These are phyloP conservation scores for Fagopyrum homotropicum DNA, from an alignment of 148 eudicot species.

Conservation along the genomic window DNA sequence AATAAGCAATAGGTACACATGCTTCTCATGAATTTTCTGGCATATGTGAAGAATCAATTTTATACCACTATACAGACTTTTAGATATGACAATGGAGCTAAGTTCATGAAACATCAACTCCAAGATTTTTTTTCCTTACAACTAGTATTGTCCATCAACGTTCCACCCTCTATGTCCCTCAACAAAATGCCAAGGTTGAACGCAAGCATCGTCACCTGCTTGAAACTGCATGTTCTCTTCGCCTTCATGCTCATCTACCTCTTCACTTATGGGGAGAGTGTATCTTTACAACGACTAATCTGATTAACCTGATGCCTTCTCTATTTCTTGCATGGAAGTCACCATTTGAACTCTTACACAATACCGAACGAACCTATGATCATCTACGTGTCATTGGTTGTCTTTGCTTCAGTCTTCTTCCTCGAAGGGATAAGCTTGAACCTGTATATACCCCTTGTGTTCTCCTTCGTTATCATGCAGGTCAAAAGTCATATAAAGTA, in stretches of 20 bases:
- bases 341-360: neutral
- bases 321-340: neutral
- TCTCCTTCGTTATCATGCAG: neutral
- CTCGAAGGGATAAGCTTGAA: neutral
- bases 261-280: too few relatives aligned
- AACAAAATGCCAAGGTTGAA: constrained; percentile 9
- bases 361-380: neutral
- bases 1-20: too few relatives aligned
- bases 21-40: too few relatives aligned
- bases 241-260: too few relatives aligned
- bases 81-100: neutral
- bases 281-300: too few relatives aligned
- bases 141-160: neutral
- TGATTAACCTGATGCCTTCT: too few relatives aligned
- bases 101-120: neutral
- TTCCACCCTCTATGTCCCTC: neutral
- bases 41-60: neutral
- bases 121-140: neutral
- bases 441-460: neutral
- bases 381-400: neutral
- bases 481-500: too few relatives aligned
- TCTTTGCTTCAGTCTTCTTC: too few relatives aligned
- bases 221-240: neutral
- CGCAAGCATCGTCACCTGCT: constrained; percentile 9
- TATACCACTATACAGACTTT: too few relatives aligned